A percentile compares a stretch with the other conserved stretches of the same genome.
Conservation (phyloP, 768 basidiomycete genomes). For the Xerocomellus amylosporus region DNA sequence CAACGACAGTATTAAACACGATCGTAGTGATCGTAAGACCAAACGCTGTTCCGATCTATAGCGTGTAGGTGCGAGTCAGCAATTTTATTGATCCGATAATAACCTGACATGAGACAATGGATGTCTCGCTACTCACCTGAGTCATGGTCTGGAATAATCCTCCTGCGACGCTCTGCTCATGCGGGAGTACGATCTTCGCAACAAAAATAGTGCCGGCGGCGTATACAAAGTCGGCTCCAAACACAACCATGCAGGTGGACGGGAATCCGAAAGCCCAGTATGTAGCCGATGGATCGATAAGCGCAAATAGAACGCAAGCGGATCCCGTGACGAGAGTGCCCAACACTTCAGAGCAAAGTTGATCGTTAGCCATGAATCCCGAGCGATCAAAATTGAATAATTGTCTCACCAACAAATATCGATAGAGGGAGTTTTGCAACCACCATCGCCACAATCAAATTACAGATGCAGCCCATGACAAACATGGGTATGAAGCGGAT, state of each 20-base stretch:
- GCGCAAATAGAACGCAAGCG: conserved; percentile 65
- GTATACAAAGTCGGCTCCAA: conserved; percentile 79
- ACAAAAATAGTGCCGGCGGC: conserved; percentile 72
- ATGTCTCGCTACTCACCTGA: conserved; percentile 42
- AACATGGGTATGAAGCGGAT: conserved; percentile 71
- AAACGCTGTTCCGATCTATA: conserved; percentile 62
- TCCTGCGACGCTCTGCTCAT: conserved; percentile 75
- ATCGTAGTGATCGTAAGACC: conserved; percentile 73
- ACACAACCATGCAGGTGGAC: conserved; percentile 57
- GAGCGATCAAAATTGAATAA: too few relatives aligned
- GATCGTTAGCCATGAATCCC: not conserved
- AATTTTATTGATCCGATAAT: not conserved
- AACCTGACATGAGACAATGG: not conserved
- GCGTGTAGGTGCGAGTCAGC: not conserved
- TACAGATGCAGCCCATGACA: conserved; percentile 60
- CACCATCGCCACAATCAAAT: conserved; percentile 60
- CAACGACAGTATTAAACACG: conserved; percentile 57
- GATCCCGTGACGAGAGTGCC: conserved; percentile 59
- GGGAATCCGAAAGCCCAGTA: conserved; percentile 83
- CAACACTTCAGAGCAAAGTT: conserved; percentile 29
- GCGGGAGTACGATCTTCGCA: conserved; percentile 59
- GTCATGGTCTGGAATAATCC: conserved; percentile 79
- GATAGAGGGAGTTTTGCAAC: conserved; percentile 55
- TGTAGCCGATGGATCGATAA: conserved; percentile 52
- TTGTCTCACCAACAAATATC: conserved; percentile 50